Evolutionary conservation across 2,329 filamentous ascomycete species (phyloP), one percentile per base, ranked within the genome.

Genomic region (Raffaelea ambrosiae): DNA sequence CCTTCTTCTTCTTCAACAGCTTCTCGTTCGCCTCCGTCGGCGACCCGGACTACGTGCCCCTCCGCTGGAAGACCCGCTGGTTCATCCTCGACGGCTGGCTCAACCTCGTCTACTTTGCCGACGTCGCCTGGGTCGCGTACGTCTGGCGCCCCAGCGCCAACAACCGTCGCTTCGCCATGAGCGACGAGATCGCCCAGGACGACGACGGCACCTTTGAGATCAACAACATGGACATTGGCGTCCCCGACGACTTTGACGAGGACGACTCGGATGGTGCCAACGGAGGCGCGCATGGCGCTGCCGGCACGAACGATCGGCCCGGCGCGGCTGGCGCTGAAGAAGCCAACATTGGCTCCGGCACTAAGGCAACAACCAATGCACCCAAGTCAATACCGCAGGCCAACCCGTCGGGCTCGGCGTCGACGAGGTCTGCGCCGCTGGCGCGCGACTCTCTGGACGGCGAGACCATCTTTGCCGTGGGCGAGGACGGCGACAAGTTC

Each of bases 1-100:
- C 77, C 49, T 98, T 98, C 72, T 96, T 98, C 74, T 97, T 98
- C 73, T 83, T 97, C 72, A 97, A 96, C 73, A 94, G 87, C 57
- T 89, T 96, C 66, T 88, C 87, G 1, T 95, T 98, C 63, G 91
- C 90, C 43, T 90, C 89, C 13, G 81, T 83, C 43, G 79, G 78
- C 43, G 85, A 90, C 54, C 87, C 87, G 1, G 86, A 95, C 64
- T 98, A 95, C 63, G 88, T 95, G 4, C 93, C 93, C 1, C 87
- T 88, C 57, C 91, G 98, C 67, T 98, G 93, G 93, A 91, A 96
- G 69, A 90, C 87, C 4, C 75, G 93, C 51, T 98, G 93, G 93
- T 98, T 98, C 61, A 80, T 98, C 41, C 77, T 98, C 19, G 93
- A 98, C 61, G 93, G 93, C 48, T 98, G 93, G 93, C 73, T 97